Conservation (phyloP, 164 flowering plant genomes). For the Vitis cinerea region DNA sequence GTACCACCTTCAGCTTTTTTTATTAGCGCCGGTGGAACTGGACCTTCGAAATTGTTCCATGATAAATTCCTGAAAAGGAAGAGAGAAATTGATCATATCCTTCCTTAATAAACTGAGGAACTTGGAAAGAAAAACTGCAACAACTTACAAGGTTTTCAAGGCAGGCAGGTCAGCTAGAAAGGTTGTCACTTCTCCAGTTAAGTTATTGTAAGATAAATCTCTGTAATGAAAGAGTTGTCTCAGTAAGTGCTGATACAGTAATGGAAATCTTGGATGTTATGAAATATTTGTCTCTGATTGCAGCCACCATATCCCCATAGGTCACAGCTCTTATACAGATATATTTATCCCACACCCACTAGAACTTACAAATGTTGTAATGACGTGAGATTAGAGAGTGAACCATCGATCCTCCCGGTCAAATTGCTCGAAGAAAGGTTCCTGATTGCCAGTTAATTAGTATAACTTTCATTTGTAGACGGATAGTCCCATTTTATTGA, state of each 20-base stretch:
- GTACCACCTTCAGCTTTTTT: slow-evolving; percentile 21
- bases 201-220: slow-evolving; percentile 40
- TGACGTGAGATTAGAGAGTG: slow-evolving; percentile 19
- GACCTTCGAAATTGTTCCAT: slow-evolving; percentile 35
- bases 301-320: too few relatives aligned
- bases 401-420: slow-evolving; percentile 19
- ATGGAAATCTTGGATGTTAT: too few relatives aligned
- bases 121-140: background rate
- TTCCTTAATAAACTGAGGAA: background rate
- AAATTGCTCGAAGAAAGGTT: slow-evolving; percentile 33
- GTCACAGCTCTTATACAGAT: too few relatives aligned
- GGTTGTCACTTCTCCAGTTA: slow-evolving; percentile 6
- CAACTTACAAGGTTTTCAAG: slow-evolving; percentile 27
- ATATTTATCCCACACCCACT: too few relatives aligned
- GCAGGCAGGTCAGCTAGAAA: slow-evolving; percentile 15
- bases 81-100: background rate
- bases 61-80: slow-evolving; percentile 29
- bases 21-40: slow-evolving; percentile 36
- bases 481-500: too few relatives aligned
- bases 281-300: background rate
- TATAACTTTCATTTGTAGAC: too few relatives aligned
- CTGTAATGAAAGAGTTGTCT: slow-evolving; percentile 19
- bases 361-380: slow-evolving; percentile 26
- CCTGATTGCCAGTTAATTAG: slow-evolving; percentile 13
- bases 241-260: too few relatives aligned